Evolutionary conservation across 164 flowering plant species (phyloP).

Genomic region (Santalum album): DNA sequence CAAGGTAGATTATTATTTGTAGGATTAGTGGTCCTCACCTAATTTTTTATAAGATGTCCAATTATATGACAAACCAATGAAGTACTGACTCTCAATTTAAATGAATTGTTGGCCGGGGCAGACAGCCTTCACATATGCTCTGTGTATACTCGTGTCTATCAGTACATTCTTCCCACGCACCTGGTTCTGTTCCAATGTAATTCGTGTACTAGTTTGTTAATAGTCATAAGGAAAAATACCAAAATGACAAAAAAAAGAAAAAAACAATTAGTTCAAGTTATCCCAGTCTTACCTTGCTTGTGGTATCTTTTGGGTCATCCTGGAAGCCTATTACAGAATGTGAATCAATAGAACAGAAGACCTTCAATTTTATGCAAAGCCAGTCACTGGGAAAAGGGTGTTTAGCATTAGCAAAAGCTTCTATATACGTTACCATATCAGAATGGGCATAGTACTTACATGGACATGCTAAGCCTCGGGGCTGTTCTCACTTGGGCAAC

Average conservation of each 20-base stretch:
- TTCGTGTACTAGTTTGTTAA: too few relatives aligned
- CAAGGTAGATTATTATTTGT: background rate
- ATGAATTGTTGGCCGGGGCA: slow-evolving; percentile 58
- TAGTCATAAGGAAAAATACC: background rate
- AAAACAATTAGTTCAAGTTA: too few relatives aligned
- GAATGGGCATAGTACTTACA: slow-evolving; percentile 15
- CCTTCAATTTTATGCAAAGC: slow-evolving; percentile 19
- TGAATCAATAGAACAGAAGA: slow-evolving; percentile 68
- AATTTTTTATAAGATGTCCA: slow-evolving; percentile 42
- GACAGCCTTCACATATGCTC: slow-evolving; percentile 58
- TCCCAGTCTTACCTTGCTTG: slow-evolving; percentile 25
- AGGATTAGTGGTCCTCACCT: slow-evolving; percentile 42
- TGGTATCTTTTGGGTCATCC: slow-evolving; percentile 45
- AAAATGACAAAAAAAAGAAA: too few relatives aligned
- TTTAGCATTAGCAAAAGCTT: background rate
- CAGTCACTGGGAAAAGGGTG: background rate
- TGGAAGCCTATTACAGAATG: slow-evolving; percentile 61
- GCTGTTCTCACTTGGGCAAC: slow-evolving; percentile 13
- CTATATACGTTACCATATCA: background rate
- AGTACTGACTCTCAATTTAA: slow-evolving; percentile 60
- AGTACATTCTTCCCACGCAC: slow-evolving; percentile 59
- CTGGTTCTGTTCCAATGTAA: slow-evolving; percentile 48
- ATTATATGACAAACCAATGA: slow-evolving; percentile 57
- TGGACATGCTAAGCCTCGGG: slow-evolving; percentile 44
- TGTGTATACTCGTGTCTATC: slow-evolving; percentile 63